Conservation (phyloP, 371 early-diverging fungal species). For the Umbelopsis sp. region DNA sequence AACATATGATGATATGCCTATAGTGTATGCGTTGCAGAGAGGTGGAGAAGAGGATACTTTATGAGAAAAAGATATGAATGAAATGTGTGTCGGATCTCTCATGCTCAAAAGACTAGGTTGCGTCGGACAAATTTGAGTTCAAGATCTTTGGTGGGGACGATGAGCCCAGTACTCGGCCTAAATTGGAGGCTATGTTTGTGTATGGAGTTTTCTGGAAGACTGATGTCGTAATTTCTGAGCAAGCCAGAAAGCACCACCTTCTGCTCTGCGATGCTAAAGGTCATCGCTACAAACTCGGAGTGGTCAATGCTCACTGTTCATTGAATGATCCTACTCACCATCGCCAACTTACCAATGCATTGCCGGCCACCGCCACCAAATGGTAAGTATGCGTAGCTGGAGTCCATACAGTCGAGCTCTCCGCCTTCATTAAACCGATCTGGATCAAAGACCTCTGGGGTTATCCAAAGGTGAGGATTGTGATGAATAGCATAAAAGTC, state of each 20-base stretch:
- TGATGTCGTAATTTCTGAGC: conserved; percentile 29
- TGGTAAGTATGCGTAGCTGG: conserved; percentile 46
- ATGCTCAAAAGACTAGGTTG: neutral
- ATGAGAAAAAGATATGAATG: neutral
- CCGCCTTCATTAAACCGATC: conserved; percentile 50
- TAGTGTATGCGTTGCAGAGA: no score
- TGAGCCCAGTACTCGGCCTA: neutral
- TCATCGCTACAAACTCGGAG: conserved; percentile 25
- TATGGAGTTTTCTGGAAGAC: conserved; percentile 25
- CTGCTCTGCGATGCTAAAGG: conserved; percentile 56
- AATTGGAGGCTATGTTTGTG: conserved; percentile 24
- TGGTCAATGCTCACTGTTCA: neutral
- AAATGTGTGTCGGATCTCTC: neutral
- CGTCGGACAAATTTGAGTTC: neutral
- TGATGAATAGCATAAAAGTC: conserved; percentile 43
- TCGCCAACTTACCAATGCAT: conserved; percentile 47
- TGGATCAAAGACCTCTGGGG: conserved; percentile 52
- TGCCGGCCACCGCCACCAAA: conserved; percentile 53
- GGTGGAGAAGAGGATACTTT: no score
- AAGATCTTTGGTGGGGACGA: neutral
- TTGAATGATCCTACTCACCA: neutral
- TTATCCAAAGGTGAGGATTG: conserved; percentile 40
- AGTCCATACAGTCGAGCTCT: conserved; percentile 34
- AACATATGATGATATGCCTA: no score
- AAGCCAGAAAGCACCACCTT: conserved; percentile 50